These are phyloP conservation scores for Ceratocystis cacaofunesta DNA, from an alignment of 2,329 filamentous ascomycete genomes.

Conservation along the genomic window DNA sequence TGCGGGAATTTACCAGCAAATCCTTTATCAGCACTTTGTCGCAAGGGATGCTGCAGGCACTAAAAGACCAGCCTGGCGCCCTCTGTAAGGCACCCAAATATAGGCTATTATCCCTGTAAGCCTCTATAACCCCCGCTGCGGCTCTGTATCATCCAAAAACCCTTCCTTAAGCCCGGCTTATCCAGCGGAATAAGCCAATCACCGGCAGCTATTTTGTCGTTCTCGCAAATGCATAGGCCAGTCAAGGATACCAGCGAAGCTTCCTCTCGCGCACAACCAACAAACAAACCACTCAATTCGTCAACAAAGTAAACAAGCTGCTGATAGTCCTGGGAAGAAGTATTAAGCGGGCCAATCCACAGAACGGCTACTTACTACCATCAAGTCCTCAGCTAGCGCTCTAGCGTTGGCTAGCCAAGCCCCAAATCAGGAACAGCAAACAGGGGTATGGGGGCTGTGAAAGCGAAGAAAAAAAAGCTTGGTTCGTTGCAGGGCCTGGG, in stretches of 20 bases:
- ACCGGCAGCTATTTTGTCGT: background rate
- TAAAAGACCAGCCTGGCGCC: background rate
- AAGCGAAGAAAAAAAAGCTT: slow-evolving; percentile 2
- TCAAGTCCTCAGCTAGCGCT: background rate
- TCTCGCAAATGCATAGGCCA: background rate
- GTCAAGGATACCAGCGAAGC: background rate
- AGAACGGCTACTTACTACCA: background rate
- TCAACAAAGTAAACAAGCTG: background rate
- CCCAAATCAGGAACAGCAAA: background rate
- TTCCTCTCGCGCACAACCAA: background rate
- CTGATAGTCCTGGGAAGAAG: background rate
- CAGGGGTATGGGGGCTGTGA: background rate
- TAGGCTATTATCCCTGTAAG: background rate
- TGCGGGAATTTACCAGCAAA: background rate
- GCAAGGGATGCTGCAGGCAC: background rate
- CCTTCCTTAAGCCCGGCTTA: background rate
- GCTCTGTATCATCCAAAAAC: background rate
- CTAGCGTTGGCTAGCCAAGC: background rate
- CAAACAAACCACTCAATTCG: background rate
- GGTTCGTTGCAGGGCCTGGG: background rate
- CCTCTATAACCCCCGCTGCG: background rate
- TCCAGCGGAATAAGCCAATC: background rate
- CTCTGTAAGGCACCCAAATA: no score
- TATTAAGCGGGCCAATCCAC: background rate
- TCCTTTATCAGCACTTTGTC: background rate